phyloP scores from a whole-genome alignment of 2,329 filamentous ascomycete species.

The Exophiala oligosperma region DNA sequence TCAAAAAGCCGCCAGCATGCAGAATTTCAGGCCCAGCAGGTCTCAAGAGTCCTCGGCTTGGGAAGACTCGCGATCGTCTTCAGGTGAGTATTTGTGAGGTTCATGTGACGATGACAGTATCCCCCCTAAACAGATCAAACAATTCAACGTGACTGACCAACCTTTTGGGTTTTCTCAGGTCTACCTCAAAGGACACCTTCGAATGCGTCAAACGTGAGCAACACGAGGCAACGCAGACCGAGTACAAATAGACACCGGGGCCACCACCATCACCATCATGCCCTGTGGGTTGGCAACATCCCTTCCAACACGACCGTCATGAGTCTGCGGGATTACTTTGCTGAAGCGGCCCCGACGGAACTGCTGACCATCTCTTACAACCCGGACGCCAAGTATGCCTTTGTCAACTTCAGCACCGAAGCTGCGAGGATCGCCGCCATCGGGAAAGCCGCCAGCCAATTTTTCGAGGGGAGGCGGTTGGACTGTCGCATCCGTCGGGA shows the following conservation, averaged over 20 bases:
- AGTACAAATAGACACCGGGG: slow-evolving; percentile 6
- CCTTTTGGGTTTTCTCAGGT: not conserved
- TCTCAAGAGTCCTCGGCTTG: too few species aligned
- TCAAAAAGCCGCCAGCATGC: too few species aligned
- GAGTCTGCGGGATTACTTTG: slow-evolving; percentile 21
- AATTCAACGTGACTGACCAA: too few species aligned
- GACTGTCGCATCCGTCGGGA: slow-evolving; percentile 22
- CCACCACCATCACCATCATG: slow-evolving; percentile 11
- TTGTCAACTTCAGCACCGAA: slow-evolving; percentile 21
- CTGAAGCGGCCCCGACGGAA: not conserved
- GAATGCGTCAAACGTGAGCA: too few species aligned
- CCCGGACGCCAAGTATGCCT: slow-evolving; percentile 21
- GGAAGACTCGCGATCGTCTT: too few species aligned
- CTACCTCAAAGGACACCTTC: not conserved
- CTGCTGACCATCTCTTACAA: slow-evolving; percentile 23
- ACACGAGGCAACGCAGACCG: not conserved
- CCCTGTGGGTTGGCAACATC: slow-evolving; percentile 26
- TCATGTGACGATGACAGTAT: too few species aligned
- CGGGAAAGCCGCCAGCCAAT: slow-evolving; percentile 9
- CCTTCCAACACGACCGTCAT: slow-evolving; percentile 16
- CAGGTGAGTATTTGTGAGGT: too few species aligned
- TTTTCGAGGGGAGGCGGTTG: slow-evolving; percentile 18
- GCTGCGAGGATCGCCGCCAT: slow-evolving; percentile 13
- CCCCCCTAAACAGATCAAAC: too few species aligned
- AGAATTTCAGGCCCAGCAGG: too few species aligned